phyloP scores from a whole-genome alignment of 805 yeast genomes.

The Myxozyma monticola region DNA sequence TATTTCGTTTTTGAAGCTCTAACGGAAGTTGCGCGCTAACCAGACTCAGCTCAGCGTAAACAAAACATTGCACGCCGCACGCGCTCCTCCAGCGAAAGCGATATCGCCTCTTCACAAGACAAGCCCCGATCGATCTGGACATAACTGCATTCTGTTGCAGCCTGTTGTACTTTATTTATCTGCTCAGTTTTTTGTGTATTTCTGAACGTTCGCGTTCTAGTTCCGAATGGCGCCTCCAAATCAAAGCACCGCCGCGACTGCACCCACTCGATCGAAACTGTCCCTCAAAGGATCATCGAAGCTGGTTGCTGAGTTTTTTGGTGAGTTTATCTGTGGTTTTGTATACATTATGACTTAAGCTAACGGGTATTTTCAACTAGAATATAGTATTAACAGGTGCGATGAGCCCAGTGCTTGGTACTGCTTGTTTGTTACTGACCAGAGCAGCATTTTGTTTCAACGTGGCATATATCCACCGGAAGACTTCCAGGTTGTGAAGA shows the following conservation, averaged over 20 bases:
- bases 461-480: constrained; percentile 87
- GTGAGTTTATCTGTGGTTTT: constrained; percentile 31
- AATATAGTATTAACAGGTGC: constrained; percentile 63
- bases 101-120: too few species aligned
- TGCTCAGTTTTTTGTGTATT: too few species aligned
- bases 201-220: too few species aligned
- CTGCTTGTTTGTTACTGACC: too few species aligned
- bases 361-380: constrained; percentile 36
- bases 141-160: too few species aligned
- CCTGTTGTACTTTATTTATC: too few species aligned
- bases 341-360: not conserved
- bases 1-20: too few species aligned
- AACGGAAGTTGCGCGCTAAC: too few species aligned
- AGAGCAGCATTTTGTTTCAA: constrained; percentile 71
- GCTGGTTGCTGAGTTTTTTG: constrained; percentile 78
- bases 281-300: constrained; percentile 78
- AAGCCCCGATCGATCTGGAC: too few species aligned
- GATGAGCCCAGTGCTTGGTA: not conserved
- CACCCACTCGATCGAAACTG: constrained; percentile 49
- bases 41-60: too few species aligned
- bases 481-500: constrained; percentile 73
- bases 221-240: not conserved
- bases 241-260: not conserved
- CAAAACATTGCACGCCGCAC: too few species aligned
- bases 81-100: too few species aligned